Evolutionary conservation across 768 basidiomycete species (phyloP), one percentile per base, ranked within the genome.

Genomic region (Pholiota molesta): DNA sequence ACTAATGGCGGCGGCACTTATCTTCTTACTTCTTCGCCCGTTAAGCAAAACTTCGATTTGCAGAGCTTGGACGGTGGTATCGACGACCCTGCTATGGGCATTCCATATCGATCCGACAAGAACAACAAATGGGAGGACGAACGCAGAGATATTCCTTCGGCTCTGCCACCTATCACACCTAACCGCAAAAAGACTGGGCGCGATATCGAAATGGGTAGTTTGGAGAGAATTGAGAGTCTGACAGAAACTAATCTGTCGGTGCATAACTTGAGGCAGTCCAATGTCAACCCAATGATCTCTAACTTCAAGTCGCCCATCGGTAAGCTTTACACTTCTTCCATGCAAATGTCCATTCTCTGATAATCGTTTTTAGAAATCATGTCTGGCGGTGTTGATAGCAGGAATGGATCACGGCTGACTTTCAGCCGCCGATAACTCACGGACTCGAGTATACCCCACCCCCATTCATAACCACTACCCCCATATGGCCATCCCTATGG

Each of bases 231-330:
- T 23, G 72, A 69, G 17, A 64, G 65, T 2, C 64, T 81, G 59
- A 81, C 79, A 39, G 81, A 84, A 67, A 71, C 68, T 44, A 82
- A 82, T 67, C 62, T 85, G 29, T 76, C 78, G 9, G 74, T 75
- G 60, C 83, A 79, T 56, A 80, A 80, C 64, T 55, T 75, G 59
- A 68, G 72, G 28, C 56, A 64, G 28, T 73, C 74, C 28, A 77
- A 73, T 58, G 61, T 81, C 57, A 82, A 86, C 63, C 83, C 80
- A 44, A 73, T 88, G 74, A 80, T 90, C 53, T 78, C 85, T 64
- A 83, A 85, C 64, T 91, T 85, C 75, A 88, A 81, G 47, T 90
- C 88, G 23, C 90, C 90, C 1, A 87, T 91, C 56, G 86, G 89
- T 91, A 62, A 19, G 79, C 31, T 31, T 74, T 45, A 39, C 59